Evolutionary conservation across 129 eudicot genomes (phyloP).

Genomic region (Flaveria trinervia): DNA sequence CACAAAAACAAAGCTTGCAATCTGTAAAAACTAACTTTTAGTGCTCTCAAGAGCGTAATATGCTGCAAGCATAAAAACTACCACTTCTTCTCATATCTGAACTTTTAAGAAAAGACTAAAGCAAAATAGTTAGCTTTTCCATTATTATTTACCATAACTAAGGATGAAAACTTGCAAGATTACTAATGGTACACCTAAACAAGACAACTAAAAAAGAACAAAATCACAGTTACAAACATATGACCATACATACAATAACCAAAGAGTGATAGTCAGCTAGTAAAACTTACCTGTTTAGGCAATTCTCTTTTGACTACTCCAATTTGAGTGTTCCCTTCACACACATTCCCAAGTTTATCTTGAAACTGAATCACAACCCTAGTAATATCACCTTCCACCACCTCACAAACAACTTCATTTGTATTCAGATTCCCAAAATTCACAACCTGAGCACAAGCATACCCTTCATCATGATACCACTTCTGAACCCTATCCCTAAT

Average conservation of each 20-base stretch:
- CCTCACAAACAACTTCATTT: slow-evolving; percentile 88
- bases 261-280: not conserved
- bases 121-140: not conserved
- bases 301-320: slow-evolving; percentile 72
- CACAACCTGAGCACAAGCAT: slow-evolving; percentile 81
- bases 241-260: not conserved
- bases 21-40: not conserved
- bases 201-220: not conserved
- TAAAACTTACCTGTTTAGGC: slow-evolving; percentile 66
- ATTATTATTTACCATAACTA: not conserved
- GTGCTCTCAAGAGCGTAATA: not conserved
- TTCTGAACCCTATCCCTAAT: slow-evolving; percentile 79
- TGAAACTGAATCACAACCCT: slow-evolving; percentile 76
- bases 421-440: slow-evolving; percentile 91
- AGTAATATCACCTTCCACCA: slow-evolving; percentile 91
- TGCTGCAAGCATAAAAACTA: not conserved
- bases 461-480: slow-evolving; percentile 93
- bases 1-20: not conserved
- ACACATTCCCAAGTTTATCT: slow-evolving; percentile 90
- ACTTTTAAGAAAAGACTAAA: not conserved
- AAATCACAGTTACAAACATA: slow-evolving; percentile 12
- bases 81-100: not conserved
- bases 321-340: slow-evolving; percentile 80
- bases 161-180: not conserved
- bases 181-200: not conserved